Base-by-base conservation (phyloP, 2,329 filamentous ascomycete species). In the Aspergillus glaucus region DNA sequence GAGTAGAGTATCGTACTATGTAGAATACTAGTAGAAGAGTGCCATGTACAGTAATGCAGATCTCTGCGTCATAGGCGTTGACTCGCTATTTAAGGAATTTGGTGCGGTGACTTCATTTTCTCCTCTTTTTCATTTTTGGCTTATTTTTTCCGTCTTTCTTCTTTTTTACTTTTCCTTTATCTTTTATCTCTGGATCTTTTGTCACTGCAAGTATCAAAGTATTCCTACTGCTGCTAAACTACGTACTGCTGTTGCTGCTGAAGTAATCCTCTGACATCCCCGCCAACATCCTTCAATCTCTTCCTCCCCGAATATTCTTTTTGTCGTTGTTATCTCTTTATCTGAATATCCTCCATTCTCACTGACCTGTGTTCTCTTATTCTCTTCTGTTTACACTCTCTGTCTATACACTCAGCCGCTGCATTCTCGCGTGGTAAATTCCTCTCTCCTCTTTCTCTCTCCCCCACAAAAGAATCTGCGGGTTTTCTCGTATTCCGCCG, bases 31-130 rank as follows among this genome's bases (percentile, higher is more conserved):
- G 10, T 12, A 30, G 26, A 30, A 30, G 26, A 12, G 15, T 15
- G 15, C 15, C 10, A 37, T 37, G 34, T 19, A 37, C 34, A 37
- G n/a, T 37, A 17, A 37, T 34, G 41, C 43, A 37, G 44, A 50
- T 51, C 45, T 6, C n/a, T 43, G 48, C 52, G 53, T 49, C 50
- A 49, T 43, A 36, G 43, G 30, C 45, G 37, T 42, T 37, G 15
- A 32, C 30, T 34, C 45, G 46, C 34, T 43, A 44, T 30, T 43
- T 43, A 28, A 30, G 26, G 26, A 30, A 30, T 30, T 30, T 30
- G 10, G 26, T 10, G 9, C 26, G 26, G 26, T 30, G 26, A 30
- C 26, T 30, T 37, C 8, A 24, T 30, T 39, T 36, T 26, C 19
- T 47, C 36, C 30, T 43, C 28, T 24, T 48, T 36, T 30, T 46